Percentiles rank a stretch among this genome's conserved stretches.
Conservation (phyloP, 345 rosid genomes). For the Cardamine chenopodiifolia region DNA sequence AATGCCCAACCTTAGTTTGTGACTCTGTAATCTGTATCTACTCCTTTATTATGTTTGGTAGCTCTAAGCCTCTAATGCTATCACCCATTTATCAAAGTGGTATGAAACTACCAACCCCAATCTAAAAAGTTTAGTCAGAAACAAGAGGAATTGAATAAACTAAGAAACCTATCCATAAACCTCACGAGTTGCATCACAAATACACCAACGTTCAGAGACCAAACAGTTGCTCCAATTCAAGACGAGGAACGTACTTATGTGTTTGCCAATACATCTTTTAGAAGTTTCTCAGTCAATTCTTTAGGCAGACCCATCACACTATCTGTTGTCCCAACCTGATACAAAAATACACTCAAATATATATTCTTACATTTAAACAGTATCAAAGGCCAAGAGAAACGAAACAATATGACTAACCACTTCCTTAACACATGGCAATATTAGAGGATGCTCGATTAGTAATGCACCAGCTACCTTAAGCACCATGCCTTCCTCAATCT, state of each 20-base stretch:
- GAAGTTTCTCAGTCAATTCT: slow-evolving; percentile 65
- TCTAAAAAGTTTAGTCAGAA: neutral
- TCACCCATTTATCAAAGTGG: neutral
- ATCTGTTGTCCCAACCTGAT: slow-evolving; percentile 87
- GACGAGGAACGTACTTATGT: neutral
- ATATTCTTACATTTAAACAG: slow-evolving; percentile 7
- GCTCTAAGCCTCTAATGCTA: neutral
- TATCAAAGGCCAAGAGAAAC: neutral
- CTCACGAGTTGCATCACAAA: neutral
- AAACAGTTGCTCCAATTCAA: neutral
- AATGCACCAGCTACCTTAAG: slow-evolving; percentile 84
- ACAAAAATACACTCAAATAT: neutral
- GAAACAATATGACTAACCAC: slow-evolving; percentile 56
- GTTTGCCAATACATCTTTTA: slow-evolving; percentile 54
- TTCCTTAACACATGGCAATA: slow-evolving; percentile 66
- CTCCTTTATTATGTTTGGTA: neutral
- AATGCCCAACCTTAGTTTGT: neutral
- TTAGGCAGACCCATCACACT: slow-evolving; percentile 95
- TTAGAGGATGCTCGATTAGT: slow-evolving; percentile 72
- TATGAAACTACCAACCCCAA: neutral
- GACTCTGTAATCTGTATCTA: neutral
- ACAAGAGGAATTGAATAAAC: neutral
- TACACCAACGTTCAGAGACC: neutral
- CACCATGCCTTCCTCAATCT: slow-evolving; percentile 80
- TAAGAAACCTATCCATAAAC: neutral